Evolutionary conservation across 2,329 filamentous ascomycete genomes (phyloP), one percentile per base, ranked within the genome.

Genomic region (Dichotomopilus funicola): DNA sequence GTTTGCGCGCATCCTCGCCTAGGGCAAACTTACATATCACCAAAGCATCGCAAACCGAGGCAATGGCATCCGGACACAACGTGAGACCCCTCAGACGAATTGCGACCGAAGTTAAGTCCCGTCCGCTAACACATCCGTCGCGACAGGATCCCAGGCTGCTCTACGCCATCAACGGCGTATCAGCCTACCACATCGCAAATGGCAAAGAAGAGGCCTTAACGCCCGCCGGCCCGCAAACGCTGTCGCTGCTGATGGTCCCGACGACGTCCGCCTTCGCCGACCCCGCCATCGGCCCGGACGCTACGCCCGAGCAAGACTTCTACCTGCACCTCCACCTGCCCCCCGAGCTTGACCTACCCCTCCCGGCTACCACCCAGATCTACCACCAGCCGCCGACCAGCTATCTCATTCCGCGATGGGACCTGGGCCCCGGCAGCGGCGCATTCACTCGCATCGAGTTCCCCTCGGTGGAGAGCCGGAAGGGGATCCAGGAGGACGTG

Each of bases 361-460:
- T 97, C 11, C 94, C 94, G 10, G 92, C 92, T 13, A 97, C 91
- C 0, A 97, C 94, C 0, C 92, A 97, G 70, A 94, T 99, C 69
- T 97, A 96, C 73, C 91, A 96, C 71, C 90, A 97, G 73, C 91
- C 91, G 6, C 92, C 92, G 0, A 84, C 80, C 61, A 95, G 89
- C 75, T 97, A 97, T 68, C 78, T 97, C 47, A 96, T 99, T 59
- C 94, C 94, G 12, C 85, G 92, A 62, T 96, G 92, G 91, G 92
- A 97, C 66, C 75, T 96, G 12, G 91, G 90, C 4, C 89, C 88
- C 1, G 88, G 94, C 55, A 87, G 86, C 61, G 91, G 91, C 57
- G 89, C 91, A 13, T 97, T 97, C 68, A 96, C 92, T 19, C 82
- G 91, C 54, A 90, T 99, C 67, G 88, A 96, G 68, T 97, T 99